A percentile compares a stretch with the other conserved stretches of the same genome.
Conservation (phyloP, 1,284 basidiomycete species). For the Lignosus rhinocerotis region DNA sequence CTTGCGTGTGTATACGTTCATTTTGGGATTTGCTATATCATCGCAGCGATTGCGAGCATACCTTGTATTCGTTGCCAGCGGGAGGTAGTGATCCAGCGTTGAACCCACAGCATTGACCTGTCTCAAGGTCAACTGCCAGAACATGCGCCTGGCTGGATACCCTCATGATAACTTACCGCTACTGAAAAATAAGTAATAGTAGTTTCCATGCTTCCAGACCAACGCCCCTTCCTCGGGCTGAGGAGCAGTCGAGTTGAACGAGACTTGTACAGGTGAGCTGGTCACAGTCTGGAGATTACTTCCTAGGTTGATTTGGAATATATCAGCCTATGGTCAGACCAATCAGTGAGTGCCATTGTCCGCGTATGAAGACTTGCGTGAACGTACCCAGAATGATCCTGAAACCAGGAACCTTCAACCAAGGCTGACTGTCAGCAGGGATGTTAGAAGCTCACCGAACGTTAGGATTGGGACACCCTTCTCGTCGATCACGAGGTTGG, state of each 20-base stretch:
- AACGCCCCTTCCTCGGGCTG: slow-evolving; percentile 25
- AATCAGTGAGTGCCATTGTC: background rate
- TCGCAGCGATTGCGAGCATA: background rate
- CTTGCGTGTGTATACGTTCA: background rate
- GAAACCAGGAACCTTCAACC: background rate
- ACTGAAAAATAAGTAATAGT: slow-evolving; percentile 27
- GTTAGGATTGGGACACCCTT: slow-evolving; percentile 11
- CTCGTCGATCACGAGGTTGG: slow-evolving; percentile 17
- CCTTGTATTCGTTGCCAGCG: slow-evolving; percentile 30
- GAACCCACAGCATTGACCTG: slow-evolving; percentile 19
- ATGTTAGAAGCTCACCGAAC: slow-evolving; percentile 7
- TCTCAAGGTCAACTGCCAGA: background rate
- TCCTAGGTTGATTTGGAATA: slow-evolving; percentile 18
- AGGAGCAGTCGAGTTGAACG: slow-evolving; percentile 22
- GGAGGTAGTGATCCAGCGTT: slow-evolving; percentile 24
- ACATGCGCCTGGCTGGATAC: background rate
- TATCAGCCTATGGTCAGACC: slow-evolving; percentile 7
- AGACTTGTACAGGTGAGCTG: slow-evolving; percentile 16
- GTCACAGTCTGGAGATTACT: slow-evolving; percentile 15
- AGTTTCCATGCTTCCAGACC: slow-evolving; percentile 23
- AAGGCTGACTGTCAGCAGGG: background rate
- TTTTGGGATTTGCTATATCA: background rate
- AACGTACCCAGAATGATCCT: slow-evolving; percentile 24
- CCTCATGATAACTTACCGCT: slow-evolving; percentile 13
- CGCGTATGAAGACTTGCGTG: too few relatives aligned